Evolutionary conservation across 345 rosid species (phyloP).

Genomic region (Gossypium mustelinum): DNA sequence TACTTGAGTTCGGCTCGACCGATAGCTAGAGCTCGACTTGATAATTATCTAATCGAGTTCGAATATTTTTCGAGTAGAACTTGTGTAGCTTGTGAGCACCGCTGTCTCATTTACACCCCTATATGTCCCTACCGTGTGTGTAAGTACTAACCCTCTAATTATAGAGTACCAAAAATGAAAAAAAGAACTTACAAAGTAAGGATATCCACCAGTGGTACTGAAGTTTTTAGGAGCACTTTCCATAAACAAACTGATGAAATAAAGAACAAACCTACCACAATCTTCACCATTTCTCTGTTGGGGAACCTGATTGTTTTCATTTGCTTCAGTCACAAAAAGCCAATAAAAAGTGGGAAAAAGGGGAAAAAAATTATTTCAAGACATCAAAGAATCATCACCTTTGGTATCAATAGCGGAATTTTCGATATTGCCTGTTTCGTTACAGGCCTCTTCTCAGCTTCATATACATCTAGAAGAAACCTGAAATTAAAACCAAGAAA

Average conservation of each 20-base stretch:
- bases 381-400: constrained; percentile 27
- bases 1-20: too few relatives aligned
- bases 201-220: constrained; percentile 18
- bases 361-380: not conserved
- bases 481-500: constrained; percentile 26
- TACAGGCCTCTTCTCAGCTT: constrained; percentile 42
- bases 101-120: too few relatives aligned
- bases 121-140: too few relatives aligned
- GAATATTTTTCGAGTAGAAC: too few relatives aligned
- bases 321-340: not conserved
- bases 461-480: constrained; percentile 52
- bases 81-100: too few relatives aligned
- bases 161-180: too few relatives aligned
- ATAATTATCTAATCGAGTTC: too few relatives aligned
- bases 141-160: too few relatives aligned
- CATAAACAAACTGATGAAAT: constrained; percentile 54
- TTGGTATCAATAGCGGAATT: constrained; percentile 49
- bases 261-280: constrained; percentile 65
- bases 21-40: too few relatives aligned
- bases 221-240: constrained; percentile 43
- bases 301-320: constrained; percentile 45
- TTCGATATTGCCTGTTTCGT: constrained; percentile 26
- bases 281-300: constrained; percentile 55
- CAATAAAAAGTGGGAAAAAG: not conserved
- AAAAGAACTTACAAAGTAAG: constrained; percentile 47